Base-by-base conservation (phyloP, 2,329 filamentous ascomycete genomes). In the Dactylellina cionopaga region DNA sequence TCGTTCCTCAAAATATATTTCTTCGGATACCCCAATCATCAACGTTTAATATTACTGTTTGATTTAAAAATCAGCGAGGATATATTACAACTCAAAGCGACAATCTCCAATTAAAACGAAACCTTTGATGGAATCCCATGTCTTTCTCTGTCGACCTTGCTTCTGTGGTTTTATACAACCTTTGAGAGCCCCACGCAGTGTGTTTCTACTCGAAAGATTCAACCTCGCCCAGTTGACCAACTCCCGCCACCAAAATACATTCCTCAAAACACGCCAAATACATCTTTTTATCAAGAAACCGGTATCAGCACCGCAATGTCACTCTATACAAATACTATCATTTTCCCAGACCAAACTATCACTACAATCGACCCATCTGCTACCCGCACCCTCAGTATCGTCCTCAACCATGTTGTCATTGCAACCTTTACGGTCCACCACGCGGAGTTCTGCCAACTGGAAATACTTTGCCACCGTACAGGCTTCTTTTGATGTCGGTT, bases 341-440 rank as follows among this genome's bases (percentile, higher is more conserved):
- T n/a, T n/a, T n/a, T n/a, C n/a, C n/a, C 19, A 4, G 24, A 37
- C 15, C 29, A 19, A 1, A 35, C 46, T 6, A 46, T 10, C 1
- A 62, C 39, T 10, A 9, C 9, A 2, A 46, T 51, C 25, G 49
- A 64, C 10, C 19, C 9, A 1, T 56, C 58, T 1, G 52, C 37
- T 1, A 72, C 68, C 2, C 41, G 39, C 19, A 65, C 68, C 3
- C 31, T 65, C 5, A 65, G 51, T 15, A 72, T 72, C 15, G 39
- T 72, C 1, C 31, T 46, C 10, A 41, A 47, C 15, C 31, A 52
- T 7, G n/a, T 49, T 17, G 59, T 72, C 9, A 37, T 72, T n/a
- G 68, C 58, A 7, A 72, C 58, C 4, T 72, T 65, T 22, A 65
- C 59, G 25, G 54, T 22, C 49, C 56, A 29, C 65, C 58, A 5